Conservation (phyloP, 2,329 filamentous ascomycete genomes). For the Colletotrichum tropicicola region DNA sequence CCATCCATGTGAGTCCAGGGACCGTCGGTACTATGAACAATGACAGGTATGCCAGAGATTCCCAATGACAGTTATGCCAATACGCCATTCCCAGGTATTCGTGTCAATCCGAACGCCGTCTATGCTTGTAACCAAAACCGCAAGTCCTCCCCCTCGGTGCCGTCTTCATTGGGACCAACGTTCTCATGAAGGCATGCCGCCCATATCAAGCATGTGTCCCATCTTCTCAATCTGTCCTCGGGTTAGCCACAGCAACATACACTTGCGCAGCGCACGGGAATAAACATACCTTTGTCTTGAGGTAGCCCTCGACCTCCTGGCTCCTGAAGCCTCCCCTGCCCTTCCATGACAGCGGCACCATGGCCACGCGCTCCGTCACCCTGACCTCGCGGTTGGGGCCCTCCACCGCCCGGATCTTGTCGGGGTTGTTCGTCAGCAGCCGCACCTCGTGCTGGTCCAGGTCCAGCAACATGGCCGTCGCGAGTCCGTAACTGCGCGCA, state of each 20-base stretch:
- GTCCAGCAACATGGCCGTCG: constrained; percentile 92
- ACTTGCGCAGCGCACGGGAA: no score
- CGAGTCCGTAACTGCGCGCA: constrained; percentile 93
- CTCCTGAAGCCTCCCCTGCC: constrained; percentile 85
- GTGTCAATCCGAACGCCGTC: constrained; percentile 27
- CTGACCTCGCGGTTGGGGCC: constrained; percentile 88
- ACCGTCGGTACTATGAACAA: neutral
- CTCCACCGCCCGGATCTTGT: constrained; percentile 95
- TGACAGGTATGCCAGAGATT: neutral
- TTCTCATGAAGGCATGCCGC: constrained; percentile 29
- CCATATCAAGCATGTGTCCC: constrained; percentile 80
- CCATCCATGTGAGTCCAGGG: constrained; percentile 7
- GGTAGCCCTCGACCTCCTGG: constrained; percentile 90
- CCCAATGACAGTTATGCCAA: constrained; percentile 17
- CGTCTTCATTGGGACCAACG: no score
- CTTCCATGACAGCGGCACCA: constrained; percentile 95
- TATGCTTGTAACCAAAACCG: constrained; percentile 15
- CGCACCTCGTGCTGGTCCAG: constrained; percentile 81
- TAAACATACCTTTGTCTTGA: constrained; percentile 85
- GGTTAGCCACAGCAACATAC: neutral
- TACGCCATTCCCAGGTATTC: constrained; percentile 28
- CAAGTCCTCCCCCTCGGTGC: no score
- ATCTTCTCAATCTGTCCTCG: constrained; percentile 79
- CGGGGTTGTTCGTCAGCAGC: constrained; percentile 94
- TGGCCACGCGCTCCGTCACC: constrained; percentile 89